Percentiles rank a stretch among this genome's conserved stretches.
Evolutionary conservation across 2,329 filamentous ascomycete genomes (phyloP).

Genomic region (Pseudogymnoascus sp.): DNA sequence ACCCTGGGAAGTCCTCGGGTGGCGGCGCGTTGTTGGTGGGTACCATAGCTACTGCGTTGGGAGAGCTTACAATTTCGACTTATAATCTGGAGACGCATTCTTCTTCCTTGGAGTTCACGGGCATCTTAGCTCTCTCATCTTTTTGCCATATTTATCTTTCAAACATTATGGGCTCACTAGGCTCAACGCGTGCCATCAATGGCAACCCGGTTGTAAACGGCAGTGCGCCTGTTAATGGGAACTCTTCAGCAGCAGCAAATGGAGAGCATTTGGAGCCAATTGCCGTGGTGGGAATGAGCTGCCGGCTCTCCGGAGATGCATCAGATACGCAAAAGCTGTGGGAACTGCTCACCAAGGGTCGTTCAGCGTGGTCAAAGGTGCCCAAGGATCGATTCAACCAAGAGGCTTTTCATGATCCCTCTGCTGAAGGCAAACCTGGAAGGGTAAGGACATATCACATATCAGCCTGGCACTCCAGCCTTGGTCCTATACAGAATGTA

Average conservation of each 20-base stretch:
- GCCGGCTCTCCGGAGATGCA: conserved; percentile 29
- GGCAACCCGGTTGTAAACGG: background rate
- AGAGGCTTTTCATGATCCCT: conserved; percentile 15
- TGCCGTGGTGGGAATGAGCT: conserved; percentile 30
- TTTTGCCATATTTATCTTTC: background rate
- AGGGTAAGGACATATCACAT: too few relatives aligned
- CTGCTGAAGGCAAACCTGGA: too few relatives aligned
- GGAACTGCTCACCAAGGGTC: conserved; percentile 17
- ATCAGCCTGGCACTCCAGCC: too few relatives aligned
- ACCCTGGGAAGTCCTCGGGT: too few relatives aligned
- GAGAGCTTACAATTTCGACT: background rate
- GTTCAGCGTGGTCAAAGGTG: conserved; percentile 14
- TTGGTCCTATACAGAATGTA: too few relatives aligned
- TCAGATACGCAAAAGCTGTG: conserved; percentile 30
- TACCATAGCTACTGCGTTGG: too few relatives aligned
- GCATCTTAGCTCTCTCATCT: background rate
- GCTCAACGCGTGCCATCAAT: background rate
- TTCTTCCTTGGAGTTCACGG: background rate
- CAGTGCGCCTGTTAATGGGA: background rate
- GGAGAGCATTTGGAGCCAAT: conserved; percentile 20
- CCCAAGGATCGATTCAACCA: conserved; percentile 20
- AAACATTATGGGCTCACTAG: background rate
- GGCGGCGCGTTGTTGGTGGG: too few relatives aligned
- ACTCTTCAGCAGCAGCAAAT: too few relatives aligned
- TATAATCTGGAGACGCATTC: background rate